A percentile compares a stretch with the other conserved stretches of the same genome.
Conservation (phyloP, 192 early-diverging fungal genomes). For the Haplosporangium gracile region DNA sequence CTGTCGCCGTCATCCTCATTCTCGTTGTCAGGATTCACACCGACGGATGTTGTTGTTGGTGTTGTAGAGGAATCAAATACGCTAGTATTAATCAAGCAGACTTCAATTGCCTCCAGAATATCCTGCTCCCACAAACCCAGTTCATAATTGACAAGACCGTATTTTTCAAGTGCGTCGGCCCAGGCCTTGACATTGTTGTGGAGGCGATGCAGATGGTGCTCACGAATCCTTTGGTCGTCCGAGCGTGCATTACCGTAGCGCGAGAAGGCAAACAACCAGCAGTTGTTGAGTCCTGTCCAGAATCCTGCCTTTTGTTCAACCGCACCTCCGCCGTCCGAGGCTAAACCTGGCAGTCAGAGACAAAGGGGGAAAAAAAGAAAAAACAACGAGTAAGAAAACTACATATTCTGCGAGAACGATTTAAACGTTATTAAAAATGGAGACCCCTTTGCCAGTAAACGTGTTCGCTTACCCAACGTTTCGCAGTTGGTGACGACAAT, state of each 20-base stretch:
- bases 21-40: neutral
- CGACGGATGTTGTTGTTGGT: neutral
- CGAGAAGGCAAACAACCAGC: conserved; percentile 79
- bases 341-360: conserved; percentile 47
- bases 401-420: no score
- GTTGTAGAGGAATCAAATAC: conserved; percentile 20
- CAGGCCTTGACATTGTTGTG: conserved; percentile 73
- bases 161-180: conserved; percentile 78
- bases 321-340: conserved; percentile 70
- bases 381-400: neutral
- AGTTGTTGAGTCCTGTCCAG: conserved; percentile 82
- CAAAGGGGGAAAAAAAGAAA: neutral
- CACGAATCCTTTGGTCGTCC: conserved; percentile 65
- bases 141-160: conserved; percentile 87
- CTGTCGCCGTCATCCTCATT: neutral
- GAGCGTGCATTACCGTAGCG: conserved; percentile 63
- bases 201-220: conserved; percentile 71
- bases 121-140: conserved; percentile 86
- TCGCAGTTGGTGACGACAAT: conserved; percentile 78
- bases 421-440: no score
- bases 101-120: conserved; percentile 75
- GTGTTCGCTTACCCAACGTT: conserved; percentile 58
- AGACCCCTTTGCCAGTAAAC: neutral
- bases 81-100: conserved; percentile 53
- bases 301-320: conserved; percentile 73